These are phyloP conservation scores for Arxiozyma bovina DNA, from an alignment of 1,139 yeast genomes.

Conservation along the genomic window DNA sequence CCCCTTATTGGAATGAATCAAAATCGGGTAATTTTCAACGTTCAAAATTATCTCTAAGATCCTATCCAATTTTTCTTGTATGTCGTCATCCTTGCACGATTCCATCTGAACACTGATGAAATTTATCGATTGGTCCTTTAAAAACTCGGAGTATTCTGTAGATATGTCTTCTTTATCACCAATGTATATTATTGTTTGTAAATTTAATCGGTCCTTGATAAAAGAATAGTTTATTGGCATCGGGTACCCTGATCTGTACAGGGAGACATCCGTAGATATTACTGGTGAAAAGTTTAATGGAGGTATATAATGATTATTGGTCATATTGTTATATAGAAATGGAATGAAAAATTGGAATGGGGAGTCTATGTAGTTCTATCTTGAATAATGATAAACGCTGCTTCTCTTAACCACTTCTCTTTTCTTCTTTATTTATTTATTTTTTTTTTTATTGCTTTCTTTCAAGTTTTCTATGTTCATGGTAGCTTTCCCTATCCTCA, in stretches of 20 bases:
- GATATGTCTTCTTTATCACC: slow-evolving; percentile 64
- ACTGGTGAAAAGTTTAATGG: slow-evolving; percentile 87
- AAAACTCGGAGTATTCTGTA: slow-evolving; percentile 61
- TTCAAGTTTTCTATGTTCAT: too few species aligned
- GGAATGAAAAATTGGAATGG: background rate
- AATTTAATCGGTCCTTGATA: slow-evolving; percentile 49
- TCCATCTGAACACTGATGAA: slow-evolving; percentile 58
- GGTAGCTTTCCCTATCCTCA: too few species aligned
- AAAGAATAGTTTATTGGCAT: slow-evolving; percentile 77
- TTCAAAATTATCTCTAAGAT: slow-evolving; percentile 62
- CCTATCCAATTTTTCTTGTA: slow-evolving; percentile 46
- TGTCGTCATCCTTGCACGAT: slow-evolving; percentile 68
- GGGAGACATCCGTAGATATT: slow-evolving; percentile 51
- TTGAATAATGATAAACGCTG: too few species aligned
- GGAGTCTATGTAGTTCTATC: background rate
- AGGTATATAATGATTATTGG: slow-evolving; percentile 49
- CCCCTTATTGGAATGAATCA: slow-evolving; percentile 90
- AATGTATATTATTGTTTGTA: slow-evolving; percentile 73
- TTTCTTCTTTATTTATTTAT: too few species aligned
- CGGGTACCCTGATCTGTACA: slow-evolving; percentile 91
- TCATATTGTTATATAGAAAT: background rate
- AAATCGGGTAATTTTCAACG: slow-evolving; percentile 69
- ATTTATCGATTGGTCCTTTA: slow-evolving; percentile 42
- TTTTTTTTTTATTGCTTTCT: too few species aligned
- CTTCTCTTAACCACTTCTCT: too few species aligned